Evolutionary conservation across 139 green algal genomes (phyloP), one percentile per base, ranked within the genome.

Genomic region (Haematococcus lacustris): DNA sequence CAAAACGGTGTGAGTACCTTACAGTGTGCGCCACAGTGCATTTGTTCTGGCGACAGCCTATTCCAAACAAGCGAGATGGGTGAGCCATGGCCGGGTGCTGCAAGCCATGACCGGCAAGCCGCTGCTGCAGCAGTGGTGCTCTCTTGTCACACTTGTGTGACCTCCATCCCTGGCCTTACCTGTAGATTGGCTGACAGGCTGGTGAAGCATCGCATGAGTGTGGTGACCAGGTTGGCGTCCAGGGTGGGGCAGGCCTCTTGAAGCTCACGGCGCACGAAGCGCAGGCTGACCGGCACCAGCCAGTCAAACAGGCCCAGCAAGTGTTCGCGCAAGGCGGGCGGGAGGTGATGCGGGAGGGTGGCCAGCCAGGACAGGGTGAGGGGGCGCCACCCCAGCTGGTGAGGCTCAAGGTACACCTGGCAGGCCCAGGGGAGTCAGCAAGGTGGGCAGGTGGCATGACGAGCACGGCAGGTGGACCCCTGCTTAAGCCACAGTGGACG

Each of bases 111-210:
- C n/a, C n/a, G n/a, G n/a, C n/a, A n/a, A n/a, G n/a, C n/a, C n/a
- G n/a, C n/a, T n/a, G n/a, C n/a, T n/a, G n/a, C n/a, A 38, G 39
- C 93, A 84, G 93, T 94, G 87, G 93, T 93, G 84, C 92, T 94
- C 80, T 94, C 89, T 68, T n/a, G n/a, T n/a, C n/a, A n/a, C n/a
- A n/a, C n/a, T n/a, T n/a, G n/a, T n/a, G n/a, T n/a, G n/a, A n/a
- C n/a, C n/a, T n/a, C n/a, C n/a, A n/a, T n/a, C n/a, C n/a, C n/a
- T n/a, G n/a, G n/a, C n/a, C n/a, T n/a, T n/a, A n/a, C n/a, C 6
- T 68, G 13, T 3, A 65, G 17, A 39, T 70, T 59, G 3, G 6
- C 35, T 38, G 51, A 70, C 23, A 51, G 59, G 3, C 37, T 23
- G 35, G 38, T 38, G 53, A 92, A 82, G 43, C 70, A 78, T 51